These are phyloP conservation scores for Debaryomyces singareniensis DNA, from an alignment of 1,139 yeast species.

Conservation along the genomic window DNA sequence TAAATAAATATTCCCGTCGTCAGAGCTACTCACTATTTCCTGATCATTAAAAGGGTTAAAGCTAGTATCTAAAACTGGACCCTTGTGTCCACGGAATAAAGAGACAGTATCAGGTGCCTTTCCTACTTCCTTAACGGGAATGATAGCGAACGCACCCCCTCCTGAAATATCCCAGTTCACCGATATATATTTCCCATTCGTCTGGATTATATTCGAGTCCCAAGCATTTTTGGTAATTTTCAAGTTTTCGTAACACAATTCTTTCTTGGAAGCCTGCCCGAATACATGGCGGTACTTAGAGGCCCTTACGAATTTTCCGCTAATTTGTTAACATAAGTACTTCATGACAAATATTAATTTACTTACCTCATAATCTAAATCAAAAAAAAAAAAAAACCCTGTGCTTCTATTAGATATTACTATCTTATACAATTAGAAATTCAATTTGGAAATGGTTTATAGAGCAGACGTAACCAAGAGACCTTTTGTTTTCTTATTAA, in stretches of 20 bases:
- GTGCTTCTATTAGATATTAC: too few relatives aligned
- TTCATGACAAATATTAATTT: neutral
- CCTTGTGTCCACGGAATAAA: slow-evolving; percentile 91
- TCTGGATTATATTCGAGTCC: slow-evolving; percentile 82
- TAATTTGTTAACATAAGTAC: slow-evolving; percentile 13
- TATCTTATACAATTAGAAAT: too few relatives aligned
- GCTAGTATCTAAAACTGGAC: slow-evolving; percentile 90
- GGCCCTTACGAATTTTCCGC: slow-evolving; percentile 93
- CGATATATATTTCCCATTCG: slow-evolving; percentile 76
- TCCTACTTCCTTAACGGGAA: slow-evolving; percentile 83
- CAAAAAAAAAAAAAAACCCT: neutral
- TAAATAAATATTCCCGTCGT: slow-evolving; percentile 80
- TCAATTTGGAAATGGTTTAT: too few relatives aligned
- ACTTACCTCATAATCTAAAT: slow-evolving; percentile 6
- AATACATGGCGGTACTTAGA: slow-evolving; percentile 94
- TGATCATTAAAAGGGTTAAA: slow-evolving; percentile 84
- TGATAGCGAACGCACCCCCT: slow-evolving; percentile 94
- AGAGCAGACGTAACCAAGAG: too few relatives aligned
- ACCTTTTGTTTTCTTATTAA: too few relatives aligned
- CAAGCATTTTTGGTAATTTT: slow-evolving; percentile 86
- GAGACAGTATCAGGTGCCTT: slow-evolving; percentile 93
- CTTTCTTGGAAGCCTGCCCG: slow-evolving; percentile 88
- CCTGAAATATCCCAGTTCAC: slow-evolving; percentile 94
- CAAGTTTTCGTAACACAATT: slow-evolving; percentile 81
- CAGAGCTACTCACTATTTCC: slow-evolving; percentile 79